Base-by-base conservation (phyloP, 83 land plant genomes). In the Diphasiastrum complanatum region DNA sequence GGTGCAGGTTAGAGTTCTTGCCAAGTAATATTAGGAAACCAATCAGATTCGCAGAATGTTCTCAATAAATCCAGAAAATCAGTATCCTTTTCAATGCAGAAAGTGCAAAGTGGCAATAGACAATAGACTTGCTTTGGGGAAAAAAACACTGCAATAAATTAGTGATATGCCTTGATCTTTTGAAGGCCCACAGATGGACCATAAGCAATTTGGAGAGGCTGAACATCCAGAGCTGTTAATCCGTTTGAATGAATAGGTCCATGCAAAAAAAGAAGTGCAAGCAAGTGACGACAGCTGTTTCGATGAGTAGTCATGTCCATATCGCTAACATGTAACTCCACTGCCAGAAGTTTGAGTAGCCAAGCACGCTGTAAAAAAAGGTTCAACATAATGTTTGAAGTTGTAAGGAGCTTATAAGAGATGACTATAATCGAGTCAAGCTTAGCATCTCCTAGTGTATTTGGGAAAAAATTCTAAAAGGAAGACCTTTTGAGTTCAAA, bases 271-370 rank as follows among this genome's bases (percentile, higher is more conserved):
- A 85, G 38, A 11, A 73, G 76, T 55, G 78, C 71, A 61, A 93
- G 79, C 54, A 93, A 78, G 56, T 50, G 68, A 2, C 78, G 80
- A 47, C 88, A 81, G 46, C 82, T 67, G 48, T 81, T 90, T 40
- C 78, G 78, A 69, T 93, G 91, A 23, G 62, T 10, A 26, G 81
- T 58, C 25, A 63, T 61, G 51, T 72, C 76, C 81, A 81, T 72
- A 59, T 89, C 91, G 67, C 82, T 86, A 45, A 75, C 68, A 75
- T 93, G 98, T 53, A 93, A 60, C 52, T 83, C 86, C 48, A 89
- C 31, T 14, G 98, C 91, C 33, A 85, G 61, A 48, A 93, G 81
- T 72, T 93, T 93, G 53, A 93, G 71, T 58, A 93, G 66, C 98
- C 98, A 93, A 40, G 98, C 91, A 72, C 98, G 85, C 98, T 93